phyloP scores from a whole-genome alignment of 2,329 filamentous ascomycete species.

The Aspergillus thermomutatus region DNA sequence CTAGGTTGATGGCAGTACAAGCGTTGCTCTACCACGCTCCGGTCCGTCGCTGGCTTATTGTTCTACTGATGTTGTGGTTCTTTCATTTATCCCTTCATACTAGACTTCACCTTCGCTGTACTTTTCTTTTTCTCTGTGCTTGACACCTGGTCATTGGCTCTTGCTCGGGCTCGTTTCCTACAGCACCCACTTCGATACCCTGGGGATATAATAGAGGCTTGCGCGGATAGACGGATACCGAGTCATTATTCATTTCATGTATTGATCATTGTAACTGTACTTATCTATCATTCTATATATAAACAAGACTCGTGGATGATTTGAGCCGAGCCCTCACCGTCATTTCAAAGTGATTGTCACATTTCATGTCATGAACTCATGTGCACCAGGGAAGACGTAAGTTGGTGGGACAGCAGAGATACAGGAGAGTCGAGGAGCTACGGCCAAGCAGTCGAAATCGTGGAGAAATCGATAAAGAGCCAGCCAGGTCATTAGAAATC shows the following conservation, averaged over 20 bases:
- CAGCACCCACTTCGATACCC: neutral
- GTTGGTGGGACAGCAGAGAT: neutral
- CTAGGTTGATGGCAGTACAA: constrained; percentile 22
- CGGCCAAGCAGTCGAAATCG: too few relatives aligned
- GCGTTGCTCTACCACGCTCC: neutral
- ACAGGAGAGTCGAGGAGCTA: neutral
- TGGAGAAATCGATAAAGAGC: neutral
- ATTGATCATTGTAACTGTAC: neutral
- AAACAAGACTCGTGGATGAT: neutral
- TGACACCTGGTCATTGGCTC: neutral
- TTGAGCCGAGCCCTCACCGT: neutral
- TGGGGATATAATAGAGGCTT: neutral
- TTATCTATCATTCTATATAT: constrained; percentile 4
- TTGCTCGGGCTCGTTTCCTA: neutral
- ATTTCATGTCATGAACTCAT: neutral
- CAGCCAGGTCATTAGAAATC: constrained; percentile 60
- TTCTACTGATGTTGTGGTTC: neutral
- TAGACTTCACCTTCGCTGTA: neutral
- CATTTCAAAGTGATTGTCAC: neutral
- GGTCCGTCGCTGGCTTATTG: neutral
- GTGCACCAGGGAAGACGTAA: neutral
- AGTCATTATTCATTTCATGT: constrained; percentile 1
- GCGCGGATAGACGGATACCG: neutral
- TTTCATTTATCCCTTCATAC: neutral
- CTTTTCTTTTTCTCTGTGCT: neutral